Conservation (phyloP, 768 basidiomycete species). For the Lyophyllum decastes region DNA sequence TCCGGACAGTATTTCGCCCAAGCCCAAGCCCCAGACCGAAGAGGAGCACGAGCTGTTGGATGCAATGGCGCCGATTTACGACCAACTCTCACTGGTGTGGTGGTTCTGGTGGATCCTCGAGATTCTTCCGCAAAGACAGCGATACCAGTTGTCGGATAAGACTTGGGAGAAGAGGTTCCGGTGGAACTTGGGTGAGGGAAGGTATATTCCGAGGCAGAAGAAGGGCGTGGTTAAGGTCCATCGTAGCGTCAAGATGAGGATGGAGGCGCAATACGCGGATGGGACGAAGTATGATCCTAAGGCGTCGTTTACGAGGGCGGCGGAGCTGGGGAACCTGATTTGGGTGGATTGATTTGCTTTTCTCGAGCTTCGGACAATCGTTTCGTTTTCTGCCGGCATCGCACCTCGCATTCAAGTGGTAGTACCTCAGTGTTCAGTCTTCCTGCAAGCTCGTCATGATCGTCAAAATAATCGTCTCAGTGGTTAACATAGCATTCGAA, state of each 20-base stretch:
- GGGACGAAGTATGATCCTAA: conserved; percentile 39
- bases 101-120: conserved; percentile 67
- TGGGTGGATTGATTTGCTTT: conserved; percentile 17
- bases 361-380: no score
- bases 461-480: no score
- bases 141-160: conserved; percentile 35
- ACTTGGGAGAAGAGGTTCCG: conserved; percentile 27
- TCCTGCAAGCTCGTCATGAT: no score
- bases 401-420: no score
- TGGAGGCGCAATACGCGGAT: conserved; percentile 45
- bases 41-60: conserved; percentile 58
- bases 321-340: conserved; percentile 14
- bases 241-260: conserved; percentile 51
- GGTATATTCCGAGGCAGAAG: conserved; percentile 42
- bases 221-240: conserved; percentile 43
- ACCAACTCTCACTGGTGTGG: conserved; percentile 42
- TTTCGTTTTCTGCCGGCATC: no score
- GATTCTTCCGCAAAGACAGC: conserved; percentile 36
- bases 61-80: conserved; percentile 47
- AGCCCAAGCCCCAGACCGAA: conserved; percentile 28
- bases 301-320: conserved; percentile 31
- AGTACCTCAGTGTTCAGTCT: no score
- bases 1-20: no score
- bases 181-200: conserved; percentile 37
- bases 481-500: no score